phyloP scores from a whole-genome alignment of 2,329 filamentous ascomycete species.

The Nigrospora osmanthi region DNA sequence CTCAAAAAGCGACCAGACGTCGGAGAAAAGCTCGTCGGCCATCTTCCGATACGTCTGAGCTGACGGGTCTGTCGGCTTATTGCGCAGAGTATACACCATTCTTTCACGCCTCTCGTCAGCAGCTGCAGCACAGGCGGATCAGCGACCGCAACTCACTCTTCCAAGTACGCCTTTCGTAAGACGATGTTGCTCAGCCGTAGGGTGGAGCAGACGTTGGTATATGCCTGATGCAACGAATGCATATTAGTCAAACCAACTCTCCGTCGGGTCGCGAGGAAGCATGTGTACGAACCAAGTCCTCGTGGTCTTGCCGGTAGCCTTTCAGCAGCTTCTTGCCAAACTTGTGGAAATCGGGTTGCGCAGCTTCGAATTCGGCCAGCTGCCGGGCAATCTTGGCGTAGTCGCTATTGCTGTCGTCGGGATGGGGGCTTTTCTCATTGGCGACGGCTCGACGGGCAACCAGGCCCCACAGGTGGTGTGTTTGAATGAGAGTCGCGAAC shows the following conservation, averaged over 20 bases:
- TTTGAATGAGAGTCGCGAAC: slow-evolving; percentile 48
- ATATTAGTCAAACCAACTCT: background rate
- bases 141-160: slow-evolving; percentile 31
- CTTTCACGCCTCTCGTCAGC: slow-evolving; percentile 15
- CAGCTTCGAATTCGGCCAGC: slow-evolving; percentile 39
- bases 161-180: slow-evolving; percentile 43
- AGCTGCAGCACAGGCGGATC: no score
- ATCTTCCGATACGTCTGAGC: slow-evolving; percentile 32
- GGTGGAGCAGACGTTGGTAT: slow-evolving; percentile 47
- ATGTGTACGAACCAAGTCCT: slow-evolving; percentile 35
- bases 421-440: slow-evolving; percentile 32
- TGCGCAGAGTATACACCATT: slow-evolving; percentile 32
- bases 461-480: slow-evolving; percentile 45
- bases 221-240: slow-evolving; percentile 28
- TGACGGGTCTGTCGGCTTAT: slow-evolving; percentile 24
- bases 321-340: slow-evolving; percentile 36
- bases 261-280: no score
- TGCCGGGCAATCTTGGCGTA: slow-evolving; percentile 34
- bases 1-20: slow-evolving; percentile 37
- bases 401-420: slow-evolving; percentile 40
- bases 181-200: slow-evolving; percentile 50
- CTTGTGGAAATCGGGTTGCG: slow-evolving; percentile 36
- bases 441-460: slow-evolving; percentile 40
- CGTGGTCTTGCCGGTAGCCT: slow-evolving; percentile 36
- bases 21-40: slow-evolving; percentile 38